Base-by-base conservation (phyloP, 106 monocot genomes). In the Triglochin maritima region DNA sequence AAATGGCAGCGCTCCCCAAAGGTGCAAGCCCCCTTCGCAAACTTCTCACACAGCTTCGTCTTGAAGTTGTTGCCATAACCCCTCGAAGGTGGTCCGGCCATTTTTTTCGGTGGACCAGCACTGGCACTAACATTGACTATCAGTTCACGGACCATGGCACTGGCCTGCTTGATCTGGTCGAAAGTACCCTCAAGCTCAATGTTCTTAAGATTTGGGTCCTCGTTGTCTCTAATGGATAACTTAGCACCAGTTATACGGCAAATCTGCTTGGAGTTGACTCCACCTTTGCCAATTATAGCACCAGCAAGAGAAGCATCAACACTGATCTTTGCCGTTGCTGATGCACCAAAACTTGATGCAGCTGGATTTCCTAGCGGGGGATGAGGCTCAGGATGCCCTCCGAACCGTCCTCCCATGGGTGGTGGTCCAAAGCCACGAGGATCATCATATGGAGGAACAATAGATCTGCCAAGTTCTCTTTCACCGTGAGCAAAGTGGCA, bases 131-230 rank as follows among this genome's bases (percentile, higher is more conserved):
- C 16, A 55, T 77, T 77, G 6, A 77, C 70, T 14, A 77, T 77
- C 12, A 77, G 77, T 56, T 77, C 77, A 3, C 70, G 62, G 3
- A 77, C 77, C 77, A 77, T 77, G 0, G 77, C 77, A 49, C 77
- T 77, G 2, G 77, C 77, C 77, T 77, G 77, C 58, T 77, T 77
- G 8, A 77, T 77, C 64, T 77, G 77, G 6, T 77, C 77, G 46
- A 77, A 77, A 3, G 69, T 57, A 4, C 77, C 77, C 49, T 77
- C 77, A 14, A 77, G 69, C 70, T 77, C 77, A 49, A 77, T 77
- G 62, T 77, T 77, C 57, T 64, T 70, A 56, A 77, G 64, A 6
- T 57, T 69, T 0, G 77, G 46, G 47, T 77, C 77, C 13, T 77
- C 77, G n/a, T 70, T 69, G 46, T 77, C 77, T 9, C 70, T 52